Evolutionary conservation across 2,329 filamentous ascomycete species (phyloP), one percentile per base, ranked within the genome.

Genomic region (Albophoma yamanashiensis): DNA sequence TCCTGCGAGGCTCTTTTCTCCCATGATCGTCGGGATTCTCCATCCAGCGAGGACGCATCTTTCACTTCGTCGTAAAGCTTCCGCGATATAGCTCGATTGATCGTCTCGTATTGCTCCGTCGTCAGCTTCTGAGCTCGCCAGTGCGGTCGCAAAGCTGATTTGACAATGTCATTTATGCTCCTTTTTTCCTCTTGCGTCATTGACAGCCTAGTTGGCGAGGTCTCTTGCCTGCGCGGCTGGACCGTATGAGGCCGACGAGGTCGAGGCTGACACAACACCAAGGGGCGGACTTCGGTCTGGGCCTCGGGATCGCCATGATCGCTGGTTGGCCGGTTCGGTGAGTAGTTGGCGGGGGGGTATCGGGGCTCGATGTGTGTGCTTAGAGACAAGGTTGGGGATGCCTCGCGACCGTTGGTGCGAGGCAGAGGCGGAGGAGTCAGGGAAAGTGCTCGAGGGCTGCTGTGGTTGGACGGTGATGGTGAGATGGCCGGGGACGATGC

Each of bases 31-130:
- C 86, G 83, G 60, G 84, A 83, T 36, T 85, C 82, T 27, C 88
- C 81, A 67, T 89, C 83, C 38, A 94, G 79, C 31, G 78, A 74
- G 25, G 79, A 75, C 17, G 79, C 79, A 62, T 80, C 77, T 56
- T 78, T 77, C 55, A 84, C 79, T 62, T 85, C 82, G 64, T 86
- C 91, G 74, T 99, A 99, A 61, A 99, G 79, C 75, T 88, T 89
- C 61, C 91, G 88, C 50, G 91, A 97, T 40, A 97, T 87, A 62
- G 89, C 88, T 63, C 92, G 87, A 71, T 97, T 97, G 74, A 97
- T 96, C 60, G 86, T 85, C 3, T 91, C 93, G 72, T 96, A 99
- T 73, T 97, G 89, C 62, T 96, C 90, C 66, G 92, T 90, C 22
- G 87, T 91, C 63, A 97, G 82, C 63, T 88, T 84, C 66, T 89